Evolutionary conservation across 768 basidiomycete genomes (phyloP), one percentile per base, ranked within the genome.

Genomic region (Hypsizygus marmoreus): DNA sequence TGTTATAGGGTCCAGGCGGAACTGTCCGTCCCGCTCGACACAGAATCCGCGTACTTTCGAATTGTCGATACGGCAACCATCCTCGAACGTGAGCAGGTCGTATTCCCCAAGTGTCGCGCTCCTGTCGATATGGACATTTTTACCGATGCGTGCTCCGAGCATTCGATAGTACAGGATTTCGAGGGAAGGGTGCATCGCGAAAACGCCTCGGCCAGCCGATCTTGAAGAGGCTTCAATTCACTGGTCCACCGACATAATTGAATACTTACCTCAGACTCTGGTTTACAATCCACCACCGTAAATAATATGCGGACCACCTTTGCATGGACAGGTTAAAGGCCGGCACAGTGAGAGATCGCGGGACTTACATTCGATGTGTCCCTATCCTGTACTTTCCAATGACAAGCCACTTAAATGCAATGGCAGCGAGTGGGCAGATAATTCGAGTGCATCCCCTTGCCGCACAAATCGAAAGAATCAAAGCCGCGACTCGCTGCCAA

Each of bases 211-310:
- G 1, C 73, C 75, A 2, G 73, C 60, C 36, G 66, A 60, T 30
- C 68, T 67, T 41, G 7, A 23, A 3, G 23, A 26, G n/a, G n/a
- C n/a, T 3, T 34, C 22, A 36, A 42, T 16, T 29, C 36, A 30
- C 7, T 32, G 5, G 5, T 10, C 10, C n/a, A 31, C 32, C 7
- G 0, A 9, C 10, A 20, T 11, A 22, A 26, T 3, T n/a, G 32
- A 46, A 17, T 11, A 32, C 45, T 34, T 23, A 65, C 59, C 67
- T 60, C 9, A 74, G 44, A 24, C 56, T 56, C 49, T 70, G 67
- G 54, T 74, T 69, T 23, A 72, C 70, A 30, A 74, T 60, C 73
- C 73, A 74, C 67, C 72, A 74, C 0, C 73, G 68, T 9, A 74
- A 56, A 39, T 74, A 67, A 41, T 73, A 74, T 2, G 35, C 46